Evolutionary conservation across 192 early-diverging fungal species (phyloP).

Genomic region (Pilaira anomala): DNA sequence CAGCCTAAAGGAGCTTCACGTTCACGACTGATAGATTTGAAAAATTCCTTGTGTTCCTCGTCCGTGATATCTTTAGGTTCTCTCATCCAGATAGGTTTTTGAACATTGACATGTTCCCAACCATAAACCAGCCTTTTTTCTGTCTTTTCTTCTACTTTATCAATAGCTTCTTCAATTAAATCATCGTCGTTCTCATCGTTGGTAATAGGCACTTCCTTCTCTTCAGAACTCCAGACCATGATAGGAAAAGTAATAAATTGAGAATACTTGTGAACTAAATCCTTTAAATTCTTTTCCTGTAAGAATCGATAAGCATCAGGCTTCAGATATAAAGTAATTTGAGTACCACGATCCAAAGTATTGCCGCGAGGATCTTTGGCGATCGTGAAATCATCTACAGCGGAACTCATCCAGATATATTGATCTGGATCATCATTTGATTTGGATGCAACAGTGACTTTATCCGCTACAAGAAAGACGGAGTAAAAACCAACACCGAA

Average conservation of each 20-base stretch:
- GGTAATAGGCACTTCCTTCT: slow-evolving; percentile 45
- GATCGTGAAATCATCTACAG: slow-evolving; percentile 89
- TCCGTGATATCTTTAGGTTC: slow-evolving; percentile 70
- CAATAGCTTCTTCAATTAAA: slow-evolving; percentile 43
- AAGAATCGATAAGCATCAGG: slow-evolving; percentile 83
- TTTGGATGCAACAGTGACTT: slow-evolving; percentile 89
- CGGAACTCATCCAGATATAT: slow-evolving; percentile 92
- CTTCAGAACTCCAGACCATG: slow-evolving; percentile 65
- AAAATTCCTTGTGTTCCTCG: slow-evolving; percentile 90
- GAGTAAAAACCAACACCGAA: slow-evolving; percentile 99
- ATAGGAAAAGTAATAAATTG: slow-evolving; percentile 99
- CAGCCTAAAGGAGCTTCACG: slow-evolving; percentile 70
- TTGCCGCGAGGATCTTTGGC: slow-evolving; percentile 86
- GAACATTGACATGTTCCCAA: slow-evolving; percentile 83
- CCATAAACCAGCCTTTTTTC: slow-evolving; percentile 53
- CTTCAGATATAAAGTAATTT: slow-evolving; percentile 90
- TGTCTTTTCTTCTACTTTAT: slow-evolving; percentile 53
- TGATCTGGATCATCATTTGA: slow-evolving; percentile 79
- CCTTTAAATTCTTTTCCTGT: slow-evolving; percentile 60
- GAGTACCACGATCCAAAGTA: slow-evolving; percentile 90
- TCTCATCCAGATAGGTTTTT: slow-evolving; percentile 95
- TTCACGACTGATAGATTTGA: slow-evolving; percentile 73
- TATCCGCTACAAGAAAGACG: slow-evolving; percentile 93
- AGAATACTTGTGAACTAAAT: slow-evolving; percentile 82
- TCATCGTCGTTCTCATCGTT: slow-evolving; percentile 42